These are phyloP conservation scores for Leishmania arabica DNA, from an alignment of 208 protist genomes.

Conservation along the genomic window DNA sequence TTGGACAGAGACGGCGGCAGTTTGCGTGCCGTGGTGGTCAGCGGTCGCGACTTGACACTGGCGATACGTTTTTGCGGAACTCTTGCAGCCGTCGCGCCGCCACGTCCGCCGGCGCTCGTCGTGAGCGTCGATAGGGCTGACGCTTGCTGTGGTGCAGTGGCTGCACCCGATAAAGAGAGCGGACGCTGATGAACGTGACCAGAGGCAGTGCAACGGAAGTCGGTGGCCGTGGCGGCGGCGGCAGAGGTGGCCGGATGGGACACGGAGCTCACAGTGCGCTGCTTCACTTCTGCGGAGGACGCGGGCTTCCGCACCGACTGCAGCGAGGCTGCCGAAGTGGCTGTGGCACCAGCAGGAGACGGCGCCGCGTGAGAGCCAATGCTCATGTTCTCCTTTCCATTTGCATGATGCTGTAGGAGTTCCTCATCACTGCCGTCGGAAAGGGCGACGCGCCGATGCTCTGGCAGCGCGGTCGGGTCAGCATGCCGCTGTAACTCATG, in stretches of 20 bases:
- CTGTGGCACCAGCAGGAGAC: neutral
- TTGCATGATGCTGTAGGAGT: neutral
- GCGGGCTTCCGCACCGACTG: neutral
- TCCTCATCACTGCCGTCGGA: neutral
- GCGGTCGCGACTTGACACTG: slow-evolving; percentile 4
- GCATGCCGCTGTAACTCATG: neutral
- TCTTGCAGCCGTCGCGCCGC: neutral
- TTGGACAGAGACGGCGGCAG: neutral
- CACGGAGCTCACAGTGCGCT: neutral
- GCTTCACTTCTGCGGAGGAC: neutral
- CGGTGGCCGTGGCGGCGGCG: neutral
- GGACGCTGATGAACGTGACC: neutral
- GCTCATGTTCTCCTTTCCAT: slow-evolving; percentile 3
- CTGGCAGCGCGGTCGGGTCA: neutral
- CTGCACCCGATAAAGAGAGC: neutral
- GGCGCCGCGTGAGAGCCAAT: neutral
- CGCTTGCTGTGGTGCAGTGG: neutral
- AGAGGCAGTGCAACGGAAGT: neutral
- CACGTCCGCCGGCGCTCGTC: neutral
- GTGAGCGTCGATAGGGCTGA: neutral
- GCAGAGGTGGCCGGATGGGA: neutral
- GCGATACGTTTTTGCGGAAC: neutral
- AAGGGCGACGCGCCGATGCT: too few relatives aligned
- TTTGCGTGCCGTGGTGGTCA: neutral
- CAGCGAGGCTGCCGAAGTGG: neutral